These are phyloP conservation scores for Malassezia restricta DNA, from an alignment of 1,284 basidiomycete species.

Conservation along the genomic window DNA sequence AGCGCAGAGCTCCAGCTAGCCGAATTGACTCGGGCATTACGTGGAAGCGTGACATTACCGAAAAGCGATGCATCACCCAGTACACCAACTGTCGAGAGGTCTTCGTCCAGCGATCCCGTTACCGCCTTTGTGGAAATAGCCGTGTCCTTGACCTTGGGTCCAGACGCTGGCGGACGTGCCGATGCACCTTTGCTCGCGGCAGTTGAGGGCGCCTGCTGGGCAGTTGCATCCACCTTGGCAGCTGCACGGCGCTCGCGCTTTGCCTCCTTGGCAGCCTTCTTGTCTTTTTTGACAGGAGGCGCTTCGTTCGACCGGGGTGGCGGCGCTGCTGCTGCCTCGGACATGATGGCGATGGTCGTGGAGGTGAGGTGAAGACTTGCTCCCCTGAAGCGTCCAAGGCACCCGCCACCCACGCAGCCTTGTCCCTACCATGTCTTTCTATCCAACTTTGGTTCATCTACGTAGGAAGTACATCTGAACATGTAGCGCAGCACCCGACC, in stretches of 20 bases:
- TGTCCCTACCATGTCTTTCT: no score
- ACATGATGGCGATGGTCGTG: not conserved
- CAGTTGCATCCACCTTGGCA: slow-evolving; percentile 12
- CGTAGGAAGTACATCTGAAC: no score
- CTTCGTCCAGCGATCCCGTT: slow-evolving; percentile 11
- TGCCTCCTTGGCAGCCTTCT: slow-evolving; percentile 34
- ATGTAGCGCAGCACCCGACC: no score
- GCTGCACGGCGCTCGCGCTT: slow-evolving; percentile 34
- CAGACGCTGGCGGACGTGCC: not conserved
- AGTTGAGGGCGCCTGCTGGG: not conserved
- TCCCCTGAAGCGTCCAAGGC: not conserved
- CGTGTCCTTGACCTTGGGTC: not conserved
- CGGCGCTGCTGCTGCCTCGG: not conserved
- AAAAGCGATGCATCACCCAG: slow-evolving; percentile 29
- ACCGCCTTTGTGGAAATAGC: slow-evolving; percentile 12
- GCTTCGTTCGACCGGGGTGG: not conserved
- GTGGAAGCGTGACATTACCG: slow-evolving; percentile 31
- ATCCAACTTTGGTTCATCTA: no score
- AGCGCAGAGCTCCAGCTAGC: slow-evolving; percentile 22
- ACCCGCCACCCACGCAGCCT: no score
- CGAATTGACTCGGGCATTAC: slow-evolving; percentile 22
- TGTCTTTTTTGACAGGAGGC: slow-evolving; percentile 12
- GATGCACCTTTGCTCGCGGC: not conserved
- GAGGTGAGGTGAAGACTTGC: not conserved
- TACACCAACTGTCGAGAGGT: slow-evolving; percentile 14